Percentiles rank a stretch among this genome's conserved stretches.
phyloP scores from a whole-genome alignment of 1,284 basidiomycete genomes.

The Leccinum proliferum region DNA sequence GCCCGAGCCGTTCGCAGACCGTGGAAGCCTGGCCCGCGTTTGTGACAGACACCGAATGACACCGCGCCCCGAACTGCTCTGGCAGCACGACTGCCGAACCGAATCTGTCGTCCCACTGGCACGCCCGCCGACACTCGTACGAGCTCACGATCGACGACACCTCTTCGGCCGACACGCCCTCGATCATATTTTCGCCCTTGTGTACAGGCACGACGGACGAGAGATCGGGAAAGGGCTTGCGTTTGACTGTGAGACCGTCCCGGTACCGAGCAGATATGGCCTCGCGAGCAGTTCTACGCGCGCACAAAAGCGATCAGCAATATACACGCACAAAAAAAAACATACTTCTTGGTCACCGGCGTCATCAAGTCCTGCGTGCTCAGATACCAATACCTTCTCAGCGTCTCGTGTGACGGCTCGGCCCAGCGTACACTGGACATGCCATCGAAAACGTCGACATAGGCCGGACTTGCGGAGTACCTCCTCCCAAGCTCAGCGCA shows the following conservation, averaged over 20 bases:
- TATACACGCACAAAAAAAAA: neutral
- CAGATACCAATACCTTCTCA: no score
- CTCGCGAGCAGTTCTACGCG: conserved; percentile 73
- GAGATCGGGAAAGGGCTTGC: conserved; percentile 71
- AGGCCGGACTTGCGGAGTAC: conserved; percentile 44
- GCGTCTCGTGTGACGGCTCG: conserved; percentile 58
- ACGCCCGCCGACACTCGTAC: conserved; percentile 68
- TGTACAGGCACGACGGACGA: conserved; percentile 83
- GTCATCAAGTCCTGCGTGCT: no score
- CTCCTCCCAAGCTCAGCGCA: conserved; percentile 35
- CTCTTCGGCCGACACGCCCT: conserved; percentile 94
- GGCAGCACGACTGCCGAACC: conserved; percentile 59
- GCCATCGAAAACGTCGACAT: conserved; percentile 82
- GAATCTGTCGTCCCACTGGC: conserved; percentile 71
- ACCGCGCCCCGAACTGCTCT: conserved; percentile 79
- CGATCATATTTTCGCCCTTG: conserved; percentile 88
- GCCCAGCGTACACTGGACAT: conserved; percentile 59
- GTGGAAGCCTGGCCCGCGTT: no score
- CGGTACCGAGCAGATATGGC: conserved; percentile 55
- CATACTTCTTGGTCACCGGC: no score
- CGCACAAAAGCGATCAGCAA: conserved; percentile 13
- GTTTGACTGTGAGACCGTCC: conserved; percentile 62
- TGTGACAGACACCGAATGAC: conserved; percentile 28
- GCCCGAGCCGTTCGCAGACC: no score
- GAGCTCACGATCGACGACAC: conserved; percentile 70